Conservation (phyloP, 306 rosid species). For the Prosopis cineraria region DNA sequence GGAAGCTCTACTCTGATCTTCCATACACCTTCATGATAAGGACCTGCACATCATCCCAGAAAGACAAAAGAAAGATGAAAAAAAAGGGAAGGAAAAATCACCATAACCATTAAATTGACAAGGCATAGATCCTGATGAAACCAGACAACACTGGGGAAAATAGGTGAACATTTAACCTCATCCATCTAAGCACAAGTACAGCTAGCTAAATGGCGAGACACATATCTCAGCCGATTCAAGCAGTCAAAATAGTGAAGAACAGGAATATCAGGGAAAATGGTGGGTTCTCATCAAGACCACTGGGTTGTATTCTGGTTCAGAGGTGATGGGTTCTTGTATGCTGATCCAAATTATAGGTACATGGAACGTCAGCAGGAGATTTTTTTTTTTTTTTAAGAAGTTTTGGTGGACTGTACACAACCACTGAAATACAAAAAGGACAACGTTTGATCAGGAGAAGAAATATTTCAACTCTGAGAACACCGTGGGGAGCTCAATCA, state of each 20-base stretch:
- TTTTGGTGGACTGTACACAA: not conserved
- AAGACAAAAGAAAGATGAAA: not conserved
- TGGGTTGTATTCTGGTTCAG: constrained; percentile 9
- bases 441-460: constrained; percentile 13
- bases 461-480: not conserved
- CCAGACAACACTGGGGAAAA: constrained; percentile 32
- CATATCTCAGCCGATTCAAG: not conserved
- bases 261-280: not conserved
- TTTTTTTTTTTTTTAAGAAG: no score
- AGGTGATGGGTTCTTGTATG: constrained; percentile 26
- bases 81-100: not conserved
- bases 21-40: constrained; percentile 83
- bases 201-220: constrained; percentile 6
- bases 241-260: not conserved
- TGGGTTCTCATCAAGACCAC: constrained; percentile 13
- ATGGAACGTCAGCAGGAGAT: not conserved
- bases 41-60: constrained; percentile 58
- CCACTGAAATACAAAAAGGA: constrained; percentile 9
- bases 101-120: constrained; percentile 9
- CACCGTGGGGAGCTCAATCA: not conserved
- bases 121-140: constrained; percentile 32
- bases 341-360: constrained; percentile 28
- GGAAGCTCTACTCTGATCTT: constrained; percentile 85
- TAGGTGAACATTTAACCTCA: constrained; percentile 29
- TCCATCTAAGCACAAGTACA: constrained; percentile 29